phyloP scores from a whole-genome alignment of 2,329 filamentous ascomycete species.

The Penicillium sp. region DNA sequence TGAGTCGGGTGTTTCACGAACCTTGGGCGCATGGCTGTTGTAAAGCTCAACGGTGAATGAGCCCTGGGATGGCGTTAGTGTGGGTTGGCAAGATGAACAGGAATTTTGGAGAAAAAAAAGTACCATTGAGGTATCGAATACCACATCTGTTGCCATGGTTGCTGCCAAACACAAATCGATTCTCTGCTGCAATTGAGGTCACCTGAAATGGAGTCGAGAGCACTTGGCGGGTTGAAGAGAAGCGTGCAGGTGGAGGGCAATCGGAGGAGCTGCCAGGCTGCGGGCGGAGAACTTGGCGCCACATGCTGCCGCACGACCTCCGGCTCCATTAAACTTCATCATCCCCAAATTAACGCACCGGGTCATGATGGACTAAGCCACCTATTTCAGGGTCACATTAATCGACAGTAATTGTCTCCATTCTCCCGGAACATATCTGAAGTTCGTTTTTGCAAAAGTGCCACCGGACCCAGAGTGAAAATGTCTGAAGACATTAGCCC shows the following conservation, averaged over 20 bases:
- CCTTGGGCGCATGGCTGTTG: slow-evolving; percentile 73
- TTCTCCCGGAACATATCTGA: not conserved
- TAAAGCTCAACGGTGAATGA: slow-evolving; percentile 84
- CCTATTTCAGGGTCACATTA: not conserved
- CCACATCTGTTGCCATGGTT: slow-evolving; percentile 68
- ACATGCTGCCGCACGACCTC: slow-evolving; percentile 9
- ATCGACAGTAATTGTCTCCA: not conserved
- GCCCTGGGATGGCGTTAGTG: slow-evolving; percentile 52
- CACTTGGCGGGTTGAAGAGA: too few species aligned
- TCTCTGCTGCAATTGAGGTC: too few species aligned
- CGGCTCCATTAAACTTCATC: not conserved
- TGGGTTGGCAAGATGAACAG: not conserved
- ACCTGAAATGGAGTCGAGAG: too few species aligned
- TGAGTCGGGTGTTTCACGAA: slow-evolving; percentile 15
- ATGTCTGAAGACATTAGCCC: slow-evolving; percentile 32
- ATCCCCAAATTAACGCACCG: not conserved
- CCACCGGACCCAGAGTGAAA: not conserved
- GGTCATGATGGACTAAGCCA: slow-evolving; percentile 13
- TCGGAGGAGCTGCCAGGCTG: slow-evolving; percentile 3
- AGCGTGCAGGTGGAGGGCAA: not conserved
- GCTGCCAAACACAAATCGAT: not conserved
- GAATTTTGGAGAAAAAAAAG: not conserved
- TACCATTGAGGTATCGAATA: slow-evolving; percentile 83
- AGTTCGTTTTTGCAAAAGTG: too few species aligned
- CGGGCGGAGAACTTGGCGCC: slow-evolving; percentile 12